Percentiles rank a stretch among this genome's conserved stretches.
Conservation (phyloP, 2,329 filamentous ascomycete genomes). For the Ophiobolus disseminans region DNA sequence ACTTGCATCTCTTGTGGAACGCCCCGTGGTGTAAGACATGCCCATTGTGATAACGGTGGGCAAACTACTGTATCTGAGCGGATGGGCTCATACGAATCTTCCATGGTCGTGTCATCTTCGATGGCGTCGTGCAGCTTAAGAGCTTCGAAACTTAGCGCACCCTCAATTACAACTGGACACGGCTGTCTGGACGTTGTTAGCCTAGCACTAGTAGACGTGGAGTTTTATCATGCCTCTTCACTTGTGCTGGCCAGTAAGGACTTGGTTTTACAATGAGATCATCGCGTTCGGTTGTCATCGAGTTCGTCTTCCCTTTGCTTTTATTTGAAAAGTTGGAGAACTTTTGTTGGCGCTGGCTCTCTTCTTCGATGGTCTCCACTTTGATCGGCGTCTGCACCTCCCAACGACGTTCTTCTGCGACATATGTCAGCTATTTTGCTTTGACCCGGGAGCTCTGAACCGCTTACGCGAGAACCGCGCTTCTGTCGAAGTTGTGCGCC, state of each 20-base stretch:
- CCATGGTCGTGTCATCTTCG: conserved; percentile 6
- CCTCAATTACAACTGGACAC: conserved; percentile 26
- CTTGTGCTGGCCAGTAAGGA: background rate
- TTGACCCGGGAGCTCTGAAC: background rate
- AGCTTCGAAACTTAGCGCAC: conserved; percentile 27
- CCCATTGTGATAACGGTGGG: conserved; percentile 44
- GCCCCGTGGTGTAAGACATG: conserved; percentile 36
- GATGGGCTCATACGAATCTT: conserved; percentile 16
- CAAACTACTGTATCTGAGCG: conserved; percentile 24
- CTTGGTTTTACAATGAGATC: conserved; percentile 4
- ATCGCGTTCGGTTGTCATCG: conserved; percentile 15
- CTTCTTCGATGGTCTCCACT: conserved; percentile 28
- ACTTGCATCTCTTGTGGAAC: conserved; percentile 25
- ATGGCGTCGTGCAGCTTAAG: conserved; percentile 25
- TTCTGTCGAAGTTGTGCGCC: conserved; percentile 35
- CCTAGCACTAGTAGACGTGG: background rate
- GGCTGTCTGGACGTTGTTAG: conserved; percentile 18
- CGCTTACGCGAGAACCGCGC: conserved; percentile 39
- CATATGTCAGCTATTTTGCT: background rate
- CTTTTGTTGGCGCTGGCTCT: conserved; percentile 30
- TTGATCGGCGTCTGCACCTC: conserved; percentile 29
- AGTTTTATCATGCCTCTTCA: conserved; percentile 8
- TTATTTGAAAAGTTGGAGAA: conserved; percentile 36
- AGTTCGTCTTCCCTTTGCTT: conserved; percentile 29
- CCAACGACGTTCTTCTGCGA: conserved; percentile 36